Evolutionary conservation across 176 grass and related monocot species (phyloP).

Genomic region (Phoenix roebelenii): DNA sequence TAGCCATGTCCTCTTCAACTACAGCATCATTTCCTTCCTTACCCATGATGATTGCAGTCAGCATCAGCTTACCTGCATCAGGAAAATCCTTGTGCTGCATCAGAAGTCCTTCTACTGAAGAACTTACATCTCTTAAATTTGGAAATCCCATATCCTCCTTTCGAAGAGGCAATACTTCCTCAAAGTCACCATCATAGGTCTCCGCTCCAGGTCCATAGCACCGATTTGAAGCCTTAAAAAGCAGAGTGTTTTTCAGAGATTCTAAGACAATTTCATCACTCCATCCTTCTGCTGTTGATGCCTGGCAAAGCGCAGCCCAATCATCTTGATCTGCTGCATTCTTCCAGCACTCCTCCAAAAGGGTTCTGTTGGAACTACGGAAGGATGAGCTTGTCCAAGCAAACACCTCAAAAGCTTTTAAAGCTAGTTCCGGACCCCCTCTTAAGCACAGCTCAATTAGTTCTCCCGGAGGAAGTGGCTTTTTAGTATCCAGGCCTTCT

Average conservation of each 20-base stretch:
- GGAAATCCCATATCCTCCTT: conserved; percentile 40
- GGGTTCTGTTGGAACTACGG: conserved; percentile 54
- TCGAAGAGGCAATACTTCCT: conserved; percentile 66
- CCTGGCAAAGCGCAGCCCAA: conserved; percentile 53
- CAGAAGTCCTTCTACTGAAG: conserved; percentile 72
- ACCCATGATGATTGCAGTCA: conserved; percentile 63
- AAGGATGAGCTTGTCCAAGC: conserved; percentile 75
- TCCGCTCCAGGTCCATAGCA: conserved; percentile 56
- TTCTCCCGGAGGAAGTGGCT: conserved; percentile 52
- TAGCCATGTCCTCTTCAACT: conserved; percentile 28
- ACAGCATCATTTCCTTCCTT: conserved; percentile 28
- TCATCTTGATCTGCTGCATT: conserved; percentile 77
- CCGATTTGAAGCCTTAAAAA: conserved; percentile 55
- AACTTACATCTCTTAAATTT: conserved; percentile 34
- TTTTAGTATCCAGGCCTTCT: conserved; percentile 27
- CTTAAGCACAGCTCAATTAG: conserved; percentile 75
- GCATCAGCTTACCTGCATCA: conserved; percentile 88
- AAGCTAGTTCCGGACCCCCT: conserved; percentile 41
- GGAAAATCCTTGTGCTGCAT: conserved; percentile 76
- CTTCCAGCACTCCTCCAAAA: conserved; percentile 76
- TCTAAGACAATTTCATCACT: conserved; percentile 55
- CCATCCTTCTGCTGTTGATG: conserved; percentile 64
- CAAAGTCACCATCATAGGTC: conserved; percentile 51
- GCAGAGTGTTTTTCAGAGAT: conserved; percentile 39
- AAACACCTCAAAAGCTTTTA: conserved; percentile 96